Evolutionary conservation across 2,329 filamentous ascomycete genomes (phyloP).

Genomic region (Pestalotiopsis sp.): DNA sequence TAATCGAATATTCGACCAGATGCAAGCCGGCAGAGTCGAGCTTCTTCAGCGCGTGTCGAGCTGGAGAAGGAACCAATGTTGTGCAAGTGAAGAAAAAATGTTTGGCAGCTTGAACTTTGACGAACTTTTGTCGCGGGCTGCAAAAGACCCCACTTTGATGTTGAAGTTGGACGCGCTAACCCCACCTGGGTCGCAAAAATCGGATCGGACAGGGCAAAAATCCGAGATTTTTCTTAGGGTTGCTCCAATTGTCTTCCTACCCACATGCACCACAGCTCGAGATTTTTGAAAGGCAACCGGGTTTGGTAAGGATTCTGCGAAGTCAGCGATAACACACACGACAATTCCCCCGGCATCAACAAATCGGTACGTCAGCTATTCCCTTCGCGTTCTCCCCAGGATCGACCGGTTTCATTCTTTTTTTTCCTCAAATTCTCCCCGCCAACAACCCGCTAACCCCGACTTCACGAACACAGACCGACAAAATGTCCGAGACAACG

Average conservation of each 20-base stretch:
- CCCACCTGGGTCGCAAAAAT: background rate
- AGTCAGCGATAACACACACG: slow-evolving; percentile 24
- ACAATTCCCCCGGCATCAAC: slow-evolving; percentile 24
- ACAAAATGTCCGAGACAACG: slow-evolving; percentile 81
- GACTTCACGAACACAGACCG: slow-evolving; percentile 42
- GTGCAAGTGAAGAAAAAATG: background rate
- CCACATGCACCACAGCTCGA: slow-evolving; percentile 24
- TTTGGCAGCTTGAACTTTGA: background rate
- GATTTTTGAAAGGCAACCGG: slow-evolving; percentile 20
- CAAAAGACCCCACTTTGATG: background rate
- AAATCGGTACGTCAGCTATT: slow-evolving; percentile 25
- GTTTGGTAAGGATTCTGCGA: slow-evolving; percentile 25
- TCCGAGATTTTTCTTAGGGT: slow-evolving; percentile 24
- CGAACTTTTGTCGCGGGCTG: background rate
- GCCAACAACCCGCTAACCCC: slow-evolving; percentile 1
- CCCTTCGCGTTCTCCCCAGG: slow-evolving; percentile 13
- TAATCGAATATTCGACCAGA: background rate
- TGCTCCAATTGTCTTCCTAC: slow-evolving; percentile 17
- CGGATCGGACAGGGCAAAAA: slow-evolving; percentile 7
- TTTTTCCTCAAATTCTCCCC: background rate
- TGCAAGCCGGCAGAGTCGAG: background rate
- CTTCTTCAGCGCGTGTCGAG: background rate
- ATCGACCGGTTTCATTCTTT: background rate
- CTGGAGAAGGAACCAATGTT: background rate
- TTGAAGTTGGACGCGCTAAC: background rate